A percentile compares a stretch with the other conserved stretches of the same genome.
Evolutionary conservation across 352 stramenopile genomes (phyloP).

Genomic region (Pythium sp.): DNA sequence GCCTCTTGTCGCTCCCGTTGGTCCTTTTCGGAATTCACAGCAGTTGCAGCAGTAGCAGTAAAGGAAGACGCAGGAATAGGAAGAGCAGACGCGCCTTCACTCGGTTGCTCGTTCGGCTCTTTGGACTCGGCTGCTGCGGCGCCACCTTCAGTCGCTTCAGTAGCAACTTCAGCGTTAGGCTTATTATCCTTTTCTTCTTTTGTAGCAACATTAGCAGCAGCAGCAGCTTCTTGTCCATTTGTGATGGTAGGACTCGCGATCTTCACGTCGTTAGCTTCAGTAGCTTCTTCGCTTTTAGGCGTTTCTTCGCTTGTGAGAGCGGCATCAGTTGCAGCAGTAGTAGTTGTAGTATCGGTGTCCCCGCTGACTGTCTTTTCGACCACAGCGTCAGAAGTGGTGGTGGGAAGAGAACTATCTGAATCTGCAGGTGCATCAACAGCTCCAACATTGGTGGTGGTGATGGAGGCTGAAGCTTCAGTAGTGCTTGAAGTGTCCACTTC

Average conservation of each 20-base stretch:
- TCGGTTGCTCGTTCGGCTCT: neutral
- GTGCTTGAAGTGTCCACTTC: neutral
- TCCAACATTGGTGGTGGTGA: neutral
- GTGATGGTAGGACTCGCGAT: neutral
- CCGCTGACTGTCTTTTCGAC: neutral
- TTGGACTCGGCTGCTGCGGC: neutral
- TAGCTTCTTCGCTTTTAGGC: neutral
- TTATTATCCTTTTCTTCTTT: neutral
- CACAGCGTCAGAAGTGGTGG: neutral
- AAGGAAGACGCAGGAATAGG: neutral
- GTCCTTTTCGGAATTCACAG: conserved; percentile 3
- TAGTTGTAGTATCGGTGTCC: neutral
- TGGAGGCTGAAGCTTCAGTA: neutral
- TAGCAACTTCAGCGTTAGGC: neutral
- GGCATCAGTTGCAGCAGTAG: no score
- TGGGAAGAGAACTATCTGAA: neutral
- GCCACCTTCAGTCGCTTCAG: neutral
- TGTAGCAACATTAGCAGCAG: neutral
- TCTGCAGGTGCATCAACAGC: neutral
- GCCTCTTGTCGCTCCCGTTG: conserved; percentile 32
- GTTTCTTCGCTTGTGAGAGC: neutral
- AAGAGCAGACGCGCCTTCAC: neutral
- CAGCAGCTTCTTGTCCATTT: neutral
- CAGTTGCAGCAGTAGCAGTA: neutral
- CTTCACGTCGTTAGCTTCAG: neutral